A percentile compares a stretch with the other conserved stretches of the same genome.
Evolutionary conservation across 2,329 filamentous ascomycete genomes (phyloP).

Genomic region (Scedosporium dehoogii): DNA sequence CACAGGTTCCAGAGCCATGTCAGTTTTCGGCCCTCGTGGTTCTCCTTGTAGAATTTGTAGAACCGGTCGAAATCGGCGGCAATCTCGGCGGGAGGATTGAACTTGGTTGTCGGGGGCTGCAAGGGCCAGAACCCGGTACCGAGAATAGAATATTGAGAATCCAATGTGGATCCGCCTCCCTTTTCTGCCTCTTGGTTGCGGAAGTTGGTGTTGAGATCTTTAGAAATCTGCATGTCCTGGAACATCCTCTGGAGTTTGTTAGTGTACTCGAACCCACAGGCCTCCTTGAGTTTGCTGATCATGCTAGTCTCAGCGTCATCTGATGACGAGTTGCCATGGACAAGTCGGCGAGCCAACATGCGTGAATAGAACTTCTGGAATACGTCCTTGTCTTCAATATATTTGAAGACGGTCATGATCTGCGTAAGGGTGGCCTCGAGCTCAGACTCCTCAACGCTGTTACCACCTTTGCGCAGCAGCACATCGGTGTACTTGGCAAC

Average conservation of each 20-base stretch:
- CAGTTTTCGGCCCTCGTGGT: slow-evolving; percentile 91
- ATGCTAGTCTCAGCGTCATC: slow-evolving; percentile 98
- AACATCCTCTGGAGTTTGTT: slow-evolving; percentile 99
- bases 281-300: slow-evolving; percentile 98
- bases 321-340: slow-evolving; percentile 90
- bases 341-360: slow-evolving; percentile 88
- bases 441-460: slow-evolving; percentile 87
- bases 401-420: slow-evolving; percentile 99
- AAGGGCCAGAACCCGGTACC: slow-evolving; percentile 98
- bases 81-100: slow-evolving; percentile 78
- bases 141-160: slow-evolving; percentile 85
- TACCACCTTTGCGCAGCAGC: slow-evolving; percentile 83
- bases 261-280: slow-evolving; percentile 97
- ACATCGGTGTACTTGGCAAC: slow-evolving; percentile 93
- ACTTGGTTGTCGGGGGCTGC: slow-evolving; percentile 75
- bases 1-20: slow-evolving; percentile 98
- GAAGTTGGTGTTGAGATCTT: slow-evolving; percentile 87
- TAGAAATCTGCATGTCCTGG: slow-evolving; percentile 98
- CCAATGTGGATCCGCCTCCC: slow-evolving; percentile 50
- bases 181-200: slow-evolving; percentile 61
- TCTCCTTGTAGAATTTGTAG: slow-evolving; percentile 83
- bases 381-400: slow-evolving; percentile 99
- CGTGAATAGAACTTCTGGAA: slow-evolving; percentile 99
- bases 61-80: slow-evolving; percentile 84
- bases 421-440: slow-evolving; percentile 80